phyloP scores from a whole-genome alignment of 2,329 filamentous ascomycete genomes.

The Colletotrichum zoysiae region DNA sequence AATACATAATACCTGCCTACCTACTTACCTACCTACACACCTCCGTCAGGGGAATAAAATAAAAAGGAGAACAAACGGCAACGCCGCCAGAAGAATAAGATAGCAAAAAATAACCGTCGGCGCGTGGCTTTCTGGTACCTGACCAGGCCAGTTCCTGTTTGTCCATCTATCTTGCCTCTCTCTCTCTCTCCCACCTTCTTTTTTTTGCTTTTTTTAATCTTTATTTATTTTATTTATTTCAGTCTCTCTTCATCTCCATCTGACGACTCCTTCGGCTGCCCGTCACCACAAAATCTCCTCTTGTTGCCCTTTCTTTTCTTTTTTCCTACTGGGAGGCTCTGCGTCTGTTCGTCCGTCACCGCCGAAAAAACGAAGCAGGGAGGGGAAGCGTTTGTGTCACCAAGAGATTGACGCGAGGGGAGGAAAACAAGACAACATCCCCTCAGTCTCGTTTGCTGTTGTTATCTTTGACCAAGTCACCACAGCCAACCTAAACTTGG shows the following conservation, averaged over 20 bases:
- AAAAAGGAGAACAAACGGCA: slow-evolving; percentile 24
- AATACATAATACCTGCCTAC: background rate
- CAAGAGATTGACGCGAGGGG: background rate
- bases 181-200: background rate
- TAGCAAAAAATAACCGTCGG: slow-evolving; percentile 8
- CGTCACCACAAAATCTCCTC: slow-evolving; percentile 16
- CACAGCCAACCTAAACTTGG: slow-evolving; percentile 23
- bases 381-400: slow-evolving; percentile 20
- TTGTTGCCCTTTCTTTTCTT: slow-evolving; percentile 1
- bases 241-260: slow-evolving; percentile 3
- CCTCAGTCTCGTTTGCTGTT: slow-evolving; percentile 13
- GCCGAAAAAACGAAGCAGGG: slow-evolving; percentile 26
- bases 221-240: background rate
- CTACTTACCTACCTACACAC: background rate
- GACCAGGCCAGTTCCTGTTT: slow-evolving; percentile 18
- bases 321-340: slow-evolving; percentile 33
- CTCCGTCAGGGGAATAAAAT: background rate
- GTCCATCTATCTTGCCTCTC: slow-evolving; percentile 8
- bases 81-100: slow-evolving; percentile 28
- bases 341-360: slow-evolving; percentile 36
- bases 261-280: slow-evolving; percentile 8
- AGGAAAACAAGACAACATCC: slow-evolving; percentile 25
- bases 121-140: slow-evolving; percentile 34
- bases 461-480: slow-evolving; percentile 34
- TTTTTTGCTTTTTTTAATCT: background rate